Evolutionary conservation across 768 basidiomycete genomes (phyloP), one percentile per base, ranked within the genome.

Genomic region (Leucogyrophana mollusca): DNA sequence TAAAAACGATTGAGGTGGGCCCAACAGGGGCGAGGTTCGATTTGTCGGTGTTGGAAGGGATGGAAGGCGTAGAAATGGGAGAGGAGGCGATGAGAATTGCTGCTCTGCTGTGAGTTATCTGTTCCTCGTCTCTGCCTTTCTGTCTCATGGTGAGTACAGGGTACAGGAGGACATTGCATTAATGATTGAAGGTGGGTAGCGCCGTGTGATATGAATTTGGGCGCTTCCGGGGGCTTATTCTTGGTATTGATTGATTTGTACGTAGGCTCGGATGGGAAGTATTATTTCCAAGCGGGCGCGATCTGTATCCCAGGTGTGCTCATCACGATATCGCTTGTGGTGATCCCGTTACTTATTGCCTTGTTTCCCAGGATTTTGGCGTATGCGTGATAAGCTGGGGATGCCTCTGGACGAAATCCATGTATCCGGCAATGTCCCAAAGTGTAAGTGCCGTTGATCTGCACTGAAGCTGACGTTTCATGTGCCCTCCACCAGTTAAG

Each of bases 381-480:
- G 87, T 14, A 73, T 90, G 67, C 60, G 75, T 52, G 87, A 90
- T 65, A 90, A 90, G 67, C 78, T 87, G 44, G 90, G 87, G 6
- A 69, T 82, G 55, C 71, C 81, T 17, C 67, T 90, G 30, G 82
- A 87, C 44, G 81, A 87, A 44, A 88, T 90, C 34, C 87, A 90
- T 64, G 64, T 70, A 45, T 71, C 74, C 21, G 87, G 89, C 21
- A 69, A 82, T 56, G 88, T 90, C 32, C 85, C 87, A 14, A 79
- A 79, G 63, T 88, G 86, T 85, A 62, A 59, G 83, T 54, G 17
- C 9, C 32, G 21, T 46, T 20, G 18, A 34, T 49, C 38, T 46
- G 20, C 21, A 17, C 2, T 16, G 32, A 20, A 20, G 9, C 24
- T 6, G 1, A 34, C 17, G 21, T 13, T 23, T 40, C 34, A 25